Base-by-base conservation (phyloP, 2,329 filamentous ascomycete genomes). In the Exophiala aquamarina region DNA sequence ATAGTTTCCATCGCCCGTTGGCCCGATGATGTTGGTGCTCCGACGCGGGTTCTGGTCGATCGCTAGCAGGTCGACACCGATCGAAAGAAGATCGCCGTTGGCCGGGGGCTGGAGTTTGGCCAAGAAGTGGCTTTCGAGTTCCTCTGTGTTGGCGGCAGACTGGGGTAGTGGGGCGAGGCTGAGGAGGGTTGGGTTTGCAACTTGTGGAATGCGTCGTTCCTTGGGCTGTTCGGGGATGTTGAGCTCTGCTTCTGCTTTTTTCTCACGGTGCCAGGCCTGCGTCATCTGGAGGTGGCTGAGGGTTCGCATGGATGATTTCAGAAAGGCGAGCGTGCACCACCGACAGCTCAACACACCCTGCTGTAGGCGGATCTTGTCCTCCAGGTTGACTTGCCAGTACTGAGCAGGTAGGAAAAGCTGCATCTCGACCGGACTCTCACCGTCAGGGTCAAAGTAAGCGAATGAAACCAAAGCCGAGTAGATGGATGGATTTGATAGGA, bases 381-480 rank as follows among this genome's bases (percentile, higher is more conserved):
- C 47, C n/a, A 55, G 17, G 8, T 36, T 40, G 11, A 72, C 49
- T 3, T 51, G 58, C 2, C 49, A 44, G 45, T 70, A 72, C 2
- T 64, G 58, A 14, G 70, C 48, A 1, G 69, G 69, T 3, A 60
- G 55, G 32, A 73, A 61, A 5, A 63, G 60, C 32, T 58, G 58
- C 4, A 50, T 45, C n/a, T 70, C 61, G 35, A 72, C 64, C 1
- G 52, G 61, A 2, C 55, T 48, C 2, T 62, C 61, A 10, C 61
- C 58, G 10, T 68, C 67, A 45, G 67, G 63, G 34, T 66, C 53
- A 61, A 68, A 73, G 38, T 70, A 70, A 1, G 69, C 67, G 28
- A 70, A 58, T 10, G 70, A 52, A 5, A 72, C 66, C 26, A 75
- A 56, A 1, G 64, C 58, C 2, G 62, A 58, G 40, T 72, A 74